Evolutionary conservation across 2,329 filamentous ascomycete species (phyloP), one percentile per base, ranked within the genome.

Genomic region (Chrysoporthe deuterocubensis): DNA sequence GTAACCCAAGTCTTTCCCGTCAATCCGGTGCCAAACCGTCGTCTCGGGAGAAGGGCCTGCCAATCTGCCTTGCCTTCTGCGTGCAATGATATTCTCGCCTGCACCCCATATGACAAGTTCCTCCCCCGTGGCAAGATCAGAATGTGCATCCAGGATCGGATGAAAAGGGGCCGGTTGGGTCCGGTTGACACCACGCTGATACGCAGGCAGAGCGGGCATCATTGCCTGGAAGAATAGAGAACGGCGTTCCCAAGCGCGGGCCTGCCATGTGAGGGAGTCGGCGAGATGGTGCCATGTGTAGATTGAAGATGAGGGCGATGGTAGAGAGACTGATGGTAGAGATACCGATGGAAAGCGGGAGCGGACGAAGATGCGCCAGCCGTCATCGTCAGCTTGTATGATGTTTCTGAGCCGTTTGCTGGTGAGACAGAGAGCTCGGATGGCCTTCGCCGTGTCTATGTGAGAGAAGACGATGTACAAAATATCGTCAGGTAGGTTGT

Each of bases 161-260:
- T 83, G 81, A n/a, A 82, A 84, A 0, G 76, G 74, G 3, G 81
- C 76, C 1, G 77, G 77, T 72, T 81, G 80, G 5, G 70, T 71
- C 14, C 62, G 54, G 6, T 66, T 58, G 2, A 21, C n/a, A 11
- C 37, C 11, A 1, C 71, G 72, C 2, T 70, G 72, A 0, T 69
- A 58, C 43, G 68, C 70, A 67, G 66, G 73, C 72, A 57, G 69
- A 63, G 21, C 75, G n/a, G 72, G 74, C 7, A 75, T 71, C 48
- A 75, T 54, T 67, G 75, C 74, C 61, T 78, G 77, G 66, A 86
- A 80, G 18, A 78, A 77, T 26, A 83, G 71, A 0, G 80, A 76
- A 1, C 83, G 80, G 63, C 79, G 80, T 61, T 87, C 85, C 85
- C 85, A 87, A 71, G 82, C 84, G 6, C 84, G 80, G 40, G 83